Base-by-base conservation (phyloP, 2,329 filamentous ascomycete species). In the Apiospora malaysiana region DNA sequence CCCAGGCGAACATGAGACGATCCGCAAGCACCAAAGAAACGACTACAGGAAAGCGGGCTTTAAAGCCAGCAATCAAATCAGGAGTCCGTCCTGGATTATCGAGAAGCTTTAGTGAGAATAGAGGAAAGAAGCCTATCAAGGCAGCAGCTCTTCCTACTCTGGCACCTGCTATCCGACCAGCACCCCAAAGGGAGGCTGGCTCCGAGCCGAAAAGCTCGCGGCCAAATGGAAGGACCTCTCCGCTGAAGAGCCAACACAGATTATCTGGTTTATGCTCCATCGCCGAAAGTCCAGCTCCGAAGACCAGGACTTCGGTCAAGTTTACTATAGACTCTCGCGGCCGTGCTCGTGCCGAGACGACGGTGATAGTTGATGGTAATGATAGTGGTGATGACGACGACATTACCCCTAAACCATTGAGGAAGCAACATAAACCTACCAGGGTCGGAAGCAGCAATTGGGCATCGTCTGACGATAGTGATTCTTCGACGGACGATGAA, bases 311-410 rank as follows among this genome's bases (percentile, higher is more conserved):
- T 0, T 86, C 89, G 56, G 88, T 91, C 8, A 89, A 87, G 74
- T 90, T 92, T 72, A 89, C 85, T 21, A 90, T 92, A 72, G 89
- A 91, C 75, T 83, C 87, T n/a, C 85, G 86, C 69, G 90, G 90
- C 27, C 85, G 88, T 70, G 88, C 88, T 18, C 83, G 86, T 43
- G 87, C 88, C 10, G 87, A 89, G 73, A 86, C 86, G 0, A 86
- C 85, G 0, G 75, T 85, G 12, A 80, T 82, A n/a, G 71, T 78
- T 23, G 73, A 76, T 49, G 46, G 25, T n/a, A 68, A 32, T 27
- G 74, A 75, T n/a, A 21, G 37, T 32, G 27, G 32, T n/a, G 75
- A 74, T 32, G 73, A 77, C 32, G 71, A 70, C n/a, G 69, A 73
- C 6, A n/a, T 43, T 37, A 76, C 74, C 4, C 74, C 77, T 8